A percentile compares a stretch with the other conserved stretches of the same genome.
phyloP scores from a whole-genome alignment of 2,329 filamentous ascomycete species.

The Botrytis sinoallii region DNA sequence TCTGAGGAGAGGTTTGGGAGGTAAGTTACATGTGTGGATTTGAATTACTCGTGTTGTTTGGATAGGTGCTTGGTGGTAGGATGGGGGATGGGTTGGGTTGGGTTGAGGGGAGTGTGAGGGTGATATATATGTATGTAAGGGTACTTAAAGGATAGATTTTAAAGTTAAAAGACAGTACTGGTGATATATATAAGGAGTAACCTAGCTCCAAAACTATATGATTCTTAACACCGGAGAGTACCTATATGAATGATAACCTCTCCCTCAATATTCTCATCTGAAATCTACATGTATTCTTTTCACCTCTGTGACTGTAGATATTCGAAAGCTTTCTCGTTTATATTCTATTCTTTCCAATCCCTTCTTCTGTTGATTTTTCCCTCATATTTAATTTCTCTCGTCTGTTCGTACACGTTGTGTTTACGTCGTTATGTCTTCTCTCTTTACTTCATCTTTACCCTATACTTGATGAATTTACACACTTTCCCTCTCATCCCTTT shows the following conservation, averaged over 20 bases:
- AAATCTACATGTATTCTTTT: neutral
- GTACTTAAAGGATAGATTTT: neutral
- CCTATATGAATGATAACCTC: neutral
- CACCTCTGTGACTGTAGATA: neutral
- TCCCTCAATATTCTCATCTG: neutral
- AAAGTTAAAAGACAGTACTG: rapidly evolving
- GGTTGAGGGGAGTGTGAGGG: too few relatives aligned
- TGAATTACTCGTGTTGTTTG: too few relatives aligned
- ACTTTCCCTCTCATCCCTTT: neutral
- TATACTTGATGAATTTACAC: neutral
- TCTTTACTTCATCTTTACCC: neutral
- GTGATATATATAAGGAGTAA: neutral
- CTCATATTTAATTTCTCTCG: neutral
- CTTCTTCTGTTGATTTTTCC: neutral
- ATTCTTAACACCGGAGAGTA: neutral
- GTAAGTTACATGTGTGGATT: too few relatives aligned
- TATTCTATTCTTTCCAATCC: neutral
- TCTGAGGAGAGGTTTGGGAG: too few relatives aligned
- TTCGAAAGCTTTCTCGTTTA: neutral
- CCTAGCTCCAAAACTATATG: neutral
- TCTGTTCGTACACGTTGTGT: neutral
- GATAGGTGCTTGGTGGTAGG: too few relatives aligned
- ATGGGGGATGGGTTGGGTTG: too few relatives aligned
- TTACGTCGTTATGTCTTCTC: neutral
- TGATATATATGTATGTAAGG: too few relatives aligned